Evolutionary conservation across 352 stramenopile genomes (phyloP), one percentile per base, ranked within the genome.

Genomic region (Salisapilia sapeloensis): DNA sequence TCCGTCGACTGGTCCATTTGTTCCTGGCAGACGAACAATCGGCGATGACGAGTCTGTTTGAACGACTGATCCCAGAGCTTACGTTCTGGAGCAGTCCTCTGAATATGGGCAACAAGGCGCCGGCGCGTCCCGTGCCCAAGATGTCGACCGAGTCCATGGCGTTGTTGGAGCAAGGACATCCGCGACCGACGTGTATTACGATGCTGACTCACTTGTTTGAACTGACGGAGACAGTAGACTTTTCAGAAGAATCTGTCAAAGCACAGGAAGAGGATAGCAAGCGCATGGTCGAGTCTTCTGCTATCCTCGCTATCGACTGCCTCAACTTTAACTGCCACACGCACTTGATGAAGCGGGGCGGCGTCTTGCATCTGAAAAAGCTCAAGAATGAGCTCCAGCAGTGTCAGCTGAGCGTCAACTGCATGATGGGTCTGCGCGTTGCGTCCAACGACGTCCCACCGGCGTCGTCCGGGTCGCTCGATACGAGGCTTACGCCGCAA

Each of bases 181-280:
- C 71, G 16, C 65, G 71, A 0, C 71, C 71, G 3, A 69, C 66
- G 30, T 82, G 70, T 33, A 85, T 65, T 10, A 63, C 55, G 9
- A 78, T 83, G 57, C 60, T 90, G 33, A 82, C 67, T 44, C 66
- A 86, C 37, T 42, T 90, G 4, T 86, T 86, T 35, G 75, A 90
- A 31, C 43, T 90, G 12, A 84, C 72, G 1, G 72, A 86, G 41
- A 85, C 62, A 9, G 67, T 90, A 33, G 75, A 90, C 24, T 86
- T 90, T 43, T 75, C 65, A 6, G 65, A 86, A 20, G 47, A 50
- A 11, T 34, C 58, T 24, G 33, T 32, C 1, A 47, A 53, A 32
- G 43, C 48, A 8, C 26, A 19, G 14, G 26, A 14, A 3, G 16
- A 14, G 6, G n/a, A n/a, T n/a, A n/a, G n/a, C n/a, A n/a, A n/a